Conservation (phyloP, 495 filamentous ascomycete species). For the Acidiella bohemica region DNA sequence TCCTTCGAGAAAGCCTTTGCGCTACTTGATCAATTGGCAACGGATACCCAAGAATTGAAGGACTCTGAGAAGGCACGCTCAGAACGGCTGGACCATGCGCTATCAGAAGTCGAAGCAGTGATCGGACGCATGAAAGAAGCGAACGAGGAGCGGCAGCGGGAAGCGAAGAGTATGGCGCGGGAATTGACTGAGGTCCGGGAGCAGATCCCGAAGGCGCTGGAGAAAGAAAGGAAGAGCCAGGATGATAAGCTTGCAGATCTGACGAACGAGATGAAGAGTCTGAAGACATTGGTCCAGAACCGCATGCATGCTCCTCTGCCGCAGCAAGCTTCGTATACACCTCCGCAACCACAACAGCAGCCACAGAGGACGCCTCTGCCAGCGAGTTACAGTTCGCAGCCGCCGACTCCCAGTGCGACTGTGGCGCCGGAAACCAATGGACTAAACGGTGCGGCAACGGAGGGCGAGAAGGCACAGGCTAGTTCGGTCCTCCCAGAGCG, state of each 20-base stretch:
- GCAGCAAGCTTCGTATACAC: too few relatives aligned
- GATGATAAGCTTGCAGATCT: conserved; percentile 75
- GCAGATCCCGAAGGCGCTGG: conserved; percentile 72
- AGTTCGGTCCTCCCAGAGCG: conserved; percentile 15
- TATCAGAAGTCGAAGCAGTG: conserved; percentile 72
- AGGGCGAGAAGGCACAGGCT: background rate
- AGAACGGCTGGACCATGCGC: conserved; percentile 65
- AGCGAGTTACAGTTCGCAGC: conserved; percentile 1
- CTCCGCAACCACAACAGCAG: background rate
- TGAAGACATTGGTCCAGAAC: conserved; percentile 78
- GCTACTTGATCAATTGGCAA: conserved; percentile 77
- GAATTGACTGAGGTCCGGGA: conserved; percentile 73
- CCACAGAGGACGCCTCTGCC: background rate
- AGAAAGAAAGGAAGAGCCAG: conserved; percentile 70
- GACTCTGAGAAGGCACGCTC: conserved; percentile 71
- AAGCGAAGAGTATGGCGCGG: conserved; percentile 69
- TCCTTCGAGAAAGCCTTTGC: conserved; percentile 83
- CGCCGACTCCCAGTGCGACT: background rate
- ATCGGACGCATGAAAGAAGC: conserved; percentile 67
- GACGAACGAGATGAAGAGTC: conserved; percentile 74
- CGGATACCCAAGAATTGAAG: conserved; percentile 80
- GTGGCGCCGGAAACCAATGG: background rate
- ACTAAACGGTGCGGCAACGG: background rate
- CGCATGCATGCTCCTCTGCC: conserved; percentile 41
- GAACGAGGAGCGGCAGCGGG: conserved; percentile 66